Evolutionary conservation across 202 grass and related monocot species (phyloP).

Genomic region (Hordeum pubiflorum): DNA sequence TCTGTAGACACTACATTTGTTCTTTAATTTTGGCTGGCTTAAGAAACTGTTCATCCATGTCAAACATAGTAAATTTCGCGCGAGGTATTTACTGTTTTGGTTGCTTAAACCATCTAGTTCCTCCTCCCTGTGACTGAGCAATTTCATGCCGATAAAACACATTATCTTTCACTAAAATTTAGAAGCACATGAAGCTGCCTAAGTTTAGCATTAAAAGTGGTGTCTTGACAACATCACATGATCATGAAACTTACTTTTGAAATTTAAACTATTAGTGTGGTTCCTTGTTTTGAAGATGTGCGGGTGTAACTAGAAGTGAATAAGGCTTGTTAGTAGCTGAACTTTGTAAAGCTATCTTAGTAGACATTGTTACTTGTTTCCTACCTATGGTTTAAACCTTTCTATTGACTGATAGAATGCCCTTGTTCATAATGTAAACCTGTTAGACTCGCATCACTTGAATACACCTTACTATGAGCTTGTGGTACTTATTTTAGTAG

Average conservation of each 20-base stretch:
- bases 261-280: not conserved
- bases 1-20: not conserved
- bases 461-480: not conserved
- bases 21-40: not conserved
- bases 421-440: not conserved
- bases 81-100: not conserved
- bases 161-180: not conserved
- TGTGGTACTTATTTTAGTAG: not conserved
- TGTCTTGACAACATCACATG: not conserved
- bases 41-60: not conserved
- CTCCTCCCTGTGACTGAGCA: not conserved
- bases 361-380: not conserved
- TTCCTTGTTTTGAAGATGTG: not conserved
- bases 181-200: not conserved
- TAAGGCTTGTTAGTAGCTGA: not conserved
- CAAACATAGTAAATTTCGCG: not conserved
- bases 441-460: not conserved
- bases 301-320: not conserved
- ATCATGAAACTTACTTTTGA: not conserved
- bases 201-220: not conserved
- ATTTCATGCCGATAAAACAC: not conserved
- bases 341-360: slow-evolving; percentile 17
- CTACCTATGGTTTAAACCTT: not conserved
- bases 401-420: not conserved
- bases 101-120: slow-evolving; percentile 2